Conservation (phyloP, 2,329 filamentous ascomycete genomes). For the Thelonectria blattea region DNA sequence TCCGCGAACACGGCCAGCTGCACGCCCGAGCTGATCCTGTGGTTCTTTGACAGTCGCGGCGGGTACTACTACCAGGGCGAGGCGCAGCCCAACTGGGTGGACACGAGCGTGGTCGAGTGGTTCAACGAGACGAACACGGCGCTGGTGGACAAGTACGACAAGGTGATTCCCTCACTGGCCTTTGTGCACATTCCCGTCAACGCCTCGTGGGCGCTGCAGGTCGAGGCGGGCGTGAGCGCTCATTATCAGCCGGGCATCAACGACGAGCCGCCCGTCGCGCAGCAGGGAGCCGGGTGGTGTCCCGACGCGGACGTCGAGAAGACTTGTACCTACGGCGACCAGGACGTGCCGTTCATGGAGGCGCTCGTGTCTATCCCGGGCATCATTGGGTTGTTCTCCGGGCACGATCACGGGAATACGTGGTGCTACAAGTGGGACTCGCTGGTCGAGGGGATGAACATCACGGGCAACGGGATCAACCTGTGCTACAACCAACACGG, state of each 20-base stretch:
- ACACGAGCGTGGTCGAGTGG: conserved; percentile 51
- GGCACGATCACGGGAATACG: conserved; percentile 69
- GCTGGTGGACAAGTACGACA: conserved; percentile 38
- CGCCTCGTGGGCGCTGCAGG: conserved; percentile 36
- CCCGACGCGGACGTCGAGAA: conserved; percentile 45
- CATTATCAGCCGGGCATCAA: conserved; percentile 54
- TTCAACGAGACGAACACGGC: conserved; percentile 46
- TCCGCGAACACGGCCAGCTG: conserved; percentile 30
- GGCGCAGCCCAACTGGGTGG: conserved; percentile 51
- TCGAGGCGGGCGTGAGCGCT: conserved; percentile 42
- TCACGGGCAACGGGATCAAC: conserved; percentile 51
- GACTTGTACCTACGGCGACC: conserved; percentile 50
- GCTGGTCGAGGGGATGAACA: conserved; percentile 54
- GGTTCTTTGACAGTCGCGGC: conserved; percentile 73
- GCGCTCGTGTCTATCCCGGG: conserved; percentile 61
- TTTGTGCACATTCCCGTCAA: conserved; percentile 57
- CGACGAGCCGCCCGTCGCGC: conserved; percentile 49
- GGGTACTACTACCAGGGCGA: conserved; percentile 54
- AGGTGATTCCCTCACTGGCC: conserved; percentile 50
- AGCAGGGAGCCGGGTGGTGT: conserved; percentile 53
- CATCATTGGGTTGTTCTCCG: conserved; percentile 64
- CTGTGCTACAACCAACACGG: conserved; percentile 69
- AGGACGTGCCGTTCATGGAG: conserved; percentile 68
- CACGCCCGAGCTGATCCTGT: conserved; percentile 56
- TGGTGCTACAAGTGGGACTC: conserved; percentile 62